These are phyloP conservation scores for Platanus orientalis DNA, from an alignment of 164 flowering plant species.

Conservation along the genomic window DNA sequence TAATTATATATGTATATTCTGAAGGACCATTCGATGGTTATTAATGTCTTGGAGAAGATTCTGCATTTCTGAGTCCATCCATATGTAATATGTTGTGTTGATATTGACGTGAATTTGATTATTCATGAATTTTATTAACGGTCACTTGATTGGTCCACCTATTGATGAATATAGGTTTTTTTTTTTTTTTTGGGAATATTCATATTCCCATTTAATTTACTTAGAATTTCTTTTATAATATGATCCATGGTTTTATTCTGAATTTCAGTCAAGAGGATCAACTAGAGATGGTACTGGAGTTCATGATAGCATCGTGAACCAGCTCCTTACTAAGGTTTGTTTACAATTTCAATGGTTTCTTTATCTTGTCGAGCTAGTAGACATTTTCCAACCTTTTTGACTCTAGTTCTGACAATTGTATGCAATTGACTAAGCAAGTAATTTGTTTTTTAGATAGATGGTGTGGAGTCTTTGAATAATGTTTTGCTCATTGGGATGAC, in stretches of 20 bases:
- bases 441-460: conserved; percentile 69
- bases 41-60: too few species aligned
- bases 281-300: conserved; percentile 81
- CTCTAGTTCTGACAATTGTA: not conserved
- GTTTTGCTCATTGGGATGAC: conserved; percentile 99
- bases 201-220: not conserved
- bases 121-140: too few species aligned
- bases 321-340: conserved; percentile 69
- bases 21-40: too few species aligned
- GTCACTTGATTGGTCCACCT: too few species aligned
- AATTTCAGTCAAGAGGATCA: conserved; percentile 64
- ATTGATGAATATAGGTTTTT: not conserved
- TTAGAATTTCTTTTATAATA: not conserved
- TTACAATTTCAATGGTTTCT: conserved; percentile 8
- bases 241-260: conserved; percentile 6
- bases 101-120: too few species aligned
- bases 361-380: not conserved
- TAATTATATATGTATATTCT: too few species aligned
- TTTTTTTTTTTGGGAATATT: not conserved
- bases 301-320: conserved; percentile 76
- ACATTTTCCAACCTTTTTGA: not conserved
- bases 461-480: conserved; percentile 93
- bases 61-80: too few species aligned
- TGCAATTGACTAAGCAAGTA: conserved; percentile 5
- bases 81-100: not conserved